Conservation (phyloP, 1,139 yeast species). For the Hyphopichia wangnamkhiaoensis region DNA sequence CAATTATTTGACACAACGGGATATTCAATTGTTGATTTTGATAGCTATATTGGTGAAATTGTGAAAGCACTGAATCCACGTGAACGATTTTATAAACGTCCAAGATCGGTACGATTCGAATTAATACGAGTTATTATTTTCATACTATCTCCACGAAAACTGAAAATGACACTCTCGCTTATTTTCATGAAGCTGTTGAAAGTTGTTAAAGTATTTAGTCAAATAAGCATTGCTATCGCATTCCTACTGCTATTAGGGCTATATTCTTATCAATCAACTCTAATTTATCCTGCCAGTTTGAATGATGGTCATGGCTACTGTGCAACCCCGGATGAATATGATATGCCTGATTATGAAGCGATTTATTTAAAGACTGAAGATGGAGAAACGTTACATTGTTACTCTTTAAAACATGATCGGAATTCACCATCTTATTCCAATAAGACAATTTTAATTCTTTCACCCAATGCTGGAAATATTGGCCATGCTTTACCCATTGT, state of each 20-base stretch:
- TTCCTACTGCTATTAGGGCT: slow-evolving; percentile 52
- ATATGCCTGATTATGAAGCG: slow-evolving; percentile 64
- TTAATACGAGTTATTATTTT: not conserved
- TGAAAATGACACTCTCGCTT: slow-evolving; percentile 2
- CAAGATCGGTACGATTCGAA: not conserved
- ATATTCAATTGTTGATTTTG: no score
- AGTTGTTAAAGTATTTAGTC: slow-evolving; percentile 19
- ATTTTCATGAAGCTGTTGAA: slow-evolving; percentile 8
- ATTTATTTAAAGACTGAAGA: slow-evolving; percentile 67
- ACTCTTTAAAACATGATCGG: slow-evolving; percentile 49
- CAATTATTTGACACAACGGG: no score
- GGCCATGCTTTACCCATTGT: slow-evolving; percentile 91
- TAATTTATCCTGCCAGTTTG: slow-evolving; percentile 81
- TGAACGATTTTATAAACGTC: no score
- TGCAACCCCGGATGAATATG: slow-evolving; percentile 75
- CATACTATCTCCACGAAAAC: not conserved
- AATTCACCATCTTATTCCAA: slow-evolving; percentile 43
- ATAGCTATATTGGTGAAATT: no score
- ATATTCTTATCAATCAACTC: slow-evolving; percentile 63
- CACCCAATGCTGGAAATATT: slow-evolving; percentile 97
- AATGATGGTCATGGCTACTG: slow-evolving; percentile 77
- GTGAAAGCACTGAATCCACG: no score
- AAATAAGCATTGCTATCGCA: slow-evolving; percentile 38
- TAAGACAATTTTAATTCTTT: slow-evolving; percentile 74
- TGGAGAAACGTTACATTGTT: slow-evolving; percentile 51